phyloP scores from a whole-genome alignment of 305 asterid species.

The Euphrasia arctica region DNA sequence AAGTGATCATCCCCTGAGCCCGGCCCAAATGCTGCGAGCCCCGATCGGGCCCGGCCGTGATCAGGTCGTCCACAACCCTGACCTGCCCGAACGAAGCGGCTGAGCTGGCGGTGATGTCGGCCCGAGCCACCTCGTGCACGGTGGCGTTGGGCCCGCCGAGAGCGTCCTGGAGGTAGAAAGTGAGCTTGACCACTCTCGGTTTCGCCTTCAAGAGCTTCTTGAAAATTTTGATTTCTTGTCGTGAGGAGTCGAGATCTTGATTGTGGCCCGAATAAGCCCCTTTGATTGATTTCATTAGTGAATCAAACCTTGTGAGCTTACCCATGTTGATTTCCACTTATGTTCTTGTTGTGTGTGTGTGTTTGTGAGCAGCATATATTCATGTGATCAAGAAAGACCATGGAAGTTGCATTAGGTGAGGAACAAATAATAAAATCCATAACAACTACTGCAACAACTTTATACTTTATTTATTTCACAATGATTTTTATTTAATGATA shows the following conservation, averaged over 20 bases:
- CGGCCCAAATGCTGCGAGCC: slow-evolving; percentile 20
- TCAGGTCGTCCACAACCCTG: slow-evolving; percentile 2
- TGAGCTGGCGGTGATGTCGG: background rate
- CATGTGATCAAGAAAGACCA: too few relatives aligned
- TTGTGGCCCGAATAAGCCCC: background rate
- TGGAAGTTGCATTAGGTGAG: too few relatives aligned
- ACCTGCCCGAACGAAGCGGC: slow-evolving; percentile 13
- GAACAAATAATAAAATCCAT: too few relatives aligned
- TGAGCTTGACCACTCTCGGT: background rate
- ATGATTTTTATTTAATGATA: background rate
- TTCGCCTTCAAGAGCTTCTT: background rate
- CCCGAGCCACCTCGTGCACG: slow-evolving; percentile 11
- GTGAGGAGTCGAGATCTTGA: background rate
- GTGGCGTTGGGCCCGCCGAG: slow-evolving; percentile 1
- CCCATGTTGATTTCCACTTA: too few relatives aligned
- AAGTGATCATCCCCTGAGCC: slow-evolving; percentile 18
- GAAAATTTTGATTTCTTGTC: background rate
- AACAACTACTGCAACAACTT: too few relatives aligned
- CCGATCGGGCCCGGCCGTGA: slow-evolving; percentile 7
- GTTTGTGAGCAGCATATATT: too few relatives aligned
- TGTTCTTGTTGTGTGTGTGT: too few relatives aligned
- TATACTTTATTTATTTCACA: too few relatives aligned
- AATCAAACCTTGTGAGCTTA: too few relatives aligned
- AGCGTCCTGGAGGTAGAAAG: slow-evolving; percentile 1
- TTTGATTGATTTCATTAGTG: background rate